Evolutionary conservation across 139 green algal genomes (phyloP).

Genomic region (Coelastrella sp.): DNA sequence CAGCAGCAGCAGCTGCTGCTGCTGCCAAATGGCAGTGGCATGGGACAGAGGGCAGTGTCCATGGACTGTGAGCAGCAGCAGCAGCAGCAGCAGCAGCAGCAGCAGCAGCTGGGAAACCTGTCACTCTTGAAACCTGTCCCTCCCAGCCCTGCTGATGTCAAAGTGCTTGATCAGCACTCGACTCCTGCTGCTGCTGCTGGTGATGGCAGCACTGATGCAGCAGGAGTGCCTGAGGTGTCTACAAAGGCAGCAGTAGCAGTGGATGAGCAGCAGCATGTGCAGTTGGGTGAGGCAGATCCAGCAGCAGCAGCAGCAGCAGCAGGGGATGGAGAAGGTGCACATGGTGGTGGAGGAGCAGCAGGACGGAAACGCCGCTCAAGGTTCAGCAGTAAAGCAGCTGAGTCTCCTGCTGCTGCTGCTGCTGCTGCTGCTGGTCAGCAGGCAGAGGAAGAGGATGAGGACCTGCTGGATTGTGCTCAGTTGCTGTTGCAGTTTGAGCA

Average conservation of each 20-base stretch:
- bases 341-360: not conserved
- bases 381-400: not conserved
- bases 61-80: not conserved
- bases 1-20: constrained; percentile 23
- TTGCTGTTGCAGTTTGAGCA: constrained; percentile 1
- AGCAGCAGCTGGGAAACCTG: not conserved
- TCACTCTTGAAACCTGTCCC: not conserved
- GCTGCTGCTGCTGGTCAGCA: constrained; percentile 1
- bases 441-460: not conserved
- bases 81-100: not conserved
- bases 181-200: not conserved
- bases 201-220: not conserved
- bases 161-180: not conserved
- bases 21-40: not conserved
- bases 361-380: not conserved
- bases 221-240: not conserved
- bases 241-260: not conserved
- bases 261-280: not conserved
- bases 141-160: not conserved
- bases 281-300: not conserved
- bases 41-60: not conserved
- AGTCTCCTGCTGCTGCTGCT: not conserved
- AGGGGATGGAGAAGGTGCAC: not conserved
- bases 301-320: constrained; percentile 18
- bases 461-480: not conserved